Conservation (phyloP, 495 filamentous ascomycete genomes). For the Margaritispora aquatica region DNA sequence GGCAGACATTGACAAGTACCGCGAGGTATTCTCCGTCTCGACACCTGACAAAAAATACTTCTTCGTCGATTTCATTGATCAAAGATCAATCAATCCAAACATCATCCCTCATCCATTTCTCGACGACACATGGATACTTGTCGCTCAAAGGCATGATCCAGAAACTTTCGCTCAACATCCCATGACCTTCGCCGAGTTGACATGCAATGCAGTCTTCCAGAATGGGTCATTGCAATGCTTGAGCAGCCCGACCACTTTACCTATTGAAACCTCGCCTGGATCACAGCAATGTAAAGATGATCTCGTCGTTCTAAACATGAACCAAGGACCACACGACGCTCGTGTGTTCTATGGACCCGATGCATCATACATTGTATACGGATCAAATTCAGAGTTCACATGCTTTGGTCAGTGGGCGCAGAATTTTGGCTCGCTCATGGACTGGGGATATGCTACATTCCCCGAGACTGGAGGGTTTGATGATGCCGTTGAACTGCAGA, state of each 20-base stretch:
- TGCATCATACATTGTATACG: slow-evolving; percentile 37
- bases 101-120: slow-evolving; percentile 43
- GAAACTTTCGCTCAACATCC: neutral
- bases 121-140: slow-evolving; percentile 38
- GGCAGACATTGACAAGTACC: neutral
- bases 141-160: slow-evolving; percentile 31
- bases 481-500: slow-evolving; percentile 36
- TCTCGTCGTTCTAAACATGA: slow-evolving; percentile 29
- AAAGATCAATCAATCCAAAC: slow-evolving; percentile 40
- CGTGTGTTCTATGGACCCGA: slow-evolving; percentile 46
- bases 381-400: slow-evolving; percentile 40
- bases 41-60: slow-evolving; percentile 35
- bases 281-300: slow-evolving; percentile 33
- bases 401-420: slow-evolving; percentile 48
- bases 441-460: slow-evolving; percentile 28
- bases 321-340: slow-evolving; percentile 43
- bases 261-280: slow-evolving; percentile 33
- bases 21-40: slow-evolving; percentile 35
- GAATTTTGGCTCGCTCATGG: slow-evolving; percentile 40
- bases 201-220: slow-evolving; percentile 38
- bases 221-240: slow-evolving; percentile 33
- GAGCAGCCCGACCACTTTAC: slow-evolving; percentile 29
- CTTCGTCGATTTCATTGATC: slow-evolving; percentile 33
- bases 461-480: slow-evolving; percentile 27
- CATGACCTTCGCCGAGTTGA: slow-evolving; percentile 31